Evolutionary conservation across 495 filamentous ascomycete species (phyloP), one percentile per base, ranked within the genome.

Genomic region (Penicillium coprophilum): DNA sequence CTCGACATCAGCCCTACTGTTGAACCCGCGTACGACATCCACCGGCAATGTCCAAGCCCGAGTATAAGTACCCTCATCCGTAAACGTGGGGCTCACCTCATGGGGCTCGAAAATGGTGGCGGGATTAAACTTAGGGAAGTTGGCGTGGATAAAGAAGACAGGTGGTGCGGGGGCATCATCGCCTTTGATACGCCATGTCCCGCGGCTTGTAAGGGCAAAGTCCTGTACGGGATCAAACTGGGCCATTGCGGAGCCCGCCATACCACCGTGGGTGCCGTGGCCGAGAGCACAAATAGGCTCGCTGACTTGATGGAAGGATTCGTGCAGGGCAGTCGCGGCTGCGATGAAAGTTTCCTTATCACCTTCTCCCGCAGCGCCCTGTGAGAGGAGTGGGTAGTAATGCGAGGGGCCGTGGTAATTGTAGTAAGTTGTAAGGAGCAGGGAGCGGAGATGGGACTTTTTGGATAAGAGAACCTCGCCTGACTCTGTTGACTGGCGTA

Each of bases 321-420:
- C 57, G 12, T 69, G 60, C 30, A 77, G 53, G 7, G 71, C 77
- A 0, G 71, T 62, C 1, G 80, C 80, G 0, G 79, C 80, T 0
- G 75, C 60, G 8, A 79, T 30, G 55, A 83, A 84, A 2, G 77
- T 84, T 38, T 84, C 82, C 58, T 83, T 83, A 59, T 84, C 82
- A 15, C 81, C 80, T 58, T 80, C 70, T 6, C 81, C 82, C 1
- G 72, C 66, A 0, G 67, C 75, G 24, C 79, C 78, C 60, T 81
- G 80, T 7, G 69, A 71, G 6, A 83, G 64, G 6, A 85, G 65
- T 0, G 68, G 66, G 56, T 79, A 85, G 63, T 78, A 85, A 50
- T 76, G 70, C 0, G 67, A 46, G 0, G 76, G 73, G 2, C 80
- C 80, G 63, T 75, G 76, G 57, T 72, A 77, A 55, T 85, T 85